Base-by-base conservation (phyloP, 1,139 yeast genomes). In the Kurtzmaniella quercitrusa region DNA sequence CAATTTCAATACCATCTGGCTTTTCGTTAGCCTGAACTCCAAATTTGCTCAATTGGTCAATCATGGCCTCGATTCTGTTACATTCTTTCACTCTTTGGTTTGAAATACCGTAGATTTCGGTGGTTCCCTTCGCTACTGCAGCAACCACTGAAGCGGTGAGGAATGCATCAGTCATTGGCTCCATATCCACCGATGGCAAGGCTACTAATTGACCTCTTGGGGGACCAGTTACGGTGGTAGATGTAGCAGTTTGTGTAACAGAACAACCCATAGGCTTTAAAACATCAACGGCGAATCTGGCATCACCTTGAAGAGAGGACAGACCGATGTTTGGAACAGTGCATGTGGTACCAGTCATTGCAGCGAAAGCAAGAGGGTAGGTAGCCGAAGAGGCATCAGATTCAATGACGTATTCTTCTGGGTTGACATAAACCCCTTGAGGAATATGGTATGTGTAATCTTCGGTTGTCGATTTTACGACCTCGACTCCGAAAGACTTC, bases 371-470 rank as follows among this genome's bases (percentile, higher is more conserved):
- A 53, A 93, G 75, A 39, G 99, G 98, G 58, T 93, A 93, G 11
- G 98, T 94, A 1, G 98, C 98, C 17, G 97, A 88, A 21, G 97
- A 89, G n/a, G 99, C 99, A 66, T 93, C 99, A 10, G 96, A 87
- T 65, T 93, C 99, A 52, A 93, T 81, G 31, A 85, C 87, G 57
- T 93, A 93, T 55, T 84, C 93, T 2, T 73, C 51, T 16, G 99
- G 99, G 51, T 91, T 89, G 39, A 63, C 66, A 62, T 94, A 93
- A 21, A 73, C 67, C 2, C 91, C 97, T 56, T 78, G 78, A 43
- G 98, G 98, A 62, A 93, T 89, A 59, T 84, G 86, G 65, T 93
- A 93, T 34, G 97, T 89, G 69, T 87, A 76, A 27, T 77, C 82
- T 61, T 88, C 93, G 24, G 85, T 76, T 25, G 73, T 62, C 8